Evolutionary conservation across 306 rosid genomes (phyloP), one percentile per base, ranked within the genome.

Genomic region (Corylus americana): DNA sequence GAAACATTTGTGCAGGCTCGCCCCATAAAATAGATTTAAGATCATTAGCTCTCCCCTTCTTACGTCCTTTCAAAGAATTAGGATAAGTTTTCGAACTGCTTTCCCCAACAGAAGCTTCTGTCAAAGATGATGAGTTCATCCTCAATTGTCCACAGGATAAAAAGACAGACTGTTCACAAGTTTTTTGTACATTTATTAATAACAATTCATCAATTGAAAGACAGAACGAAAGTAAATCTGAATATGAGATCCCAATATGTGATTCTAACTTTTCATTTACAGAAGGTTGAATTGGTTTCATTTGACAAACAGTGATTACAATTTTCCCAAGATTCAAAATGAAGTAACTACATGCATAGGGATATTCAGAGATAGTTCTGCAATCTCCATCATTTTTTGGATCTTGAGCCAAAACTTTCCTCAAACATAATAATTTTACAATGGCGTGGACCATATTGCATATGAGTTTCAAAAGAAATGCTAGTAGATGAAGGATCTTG

Each of bases 81-180:
- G 54, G 85, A 51, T 77, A 57, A 79, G 78, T 59, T 66, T 27
- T 71, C 66, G 87, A 75, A 79, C 70, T 66, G 78, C 69, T 80
- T 78, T 85, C 55, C 66, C 12, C 20, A 8, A 44, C 85, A 67
- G 80, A 57, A 61, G 84, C 82, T 62, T 73, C 75, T 79, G 63
- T 29, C 66, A 82, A 78, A 79, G 92, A 86, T 64, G 88, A 55
- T 77, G 86, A 75, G 75, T 81, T 82, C 77, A 90, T 90, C 81
- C 84, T 88, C 80, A 91, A 57, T 73, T 90, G 80, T 73, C 95
- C 97, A 83, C 94, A 91, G 48, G 98, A 95, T 54, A 92, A 27
- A 80, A 87, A 84, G 79, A 87, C 70, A 77, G 90, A 85, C 85
- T 90, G 91, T 78, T 89, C 91, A 81, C 88, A 89, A 66, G 84